Percentiles rank a stretch among this genome's conserved stretches.
These are phyloP conservation scores for Collybia sordida DNA, from an alignment of 768 basidiomycete species.

Conservation along the genomic window DNA sequence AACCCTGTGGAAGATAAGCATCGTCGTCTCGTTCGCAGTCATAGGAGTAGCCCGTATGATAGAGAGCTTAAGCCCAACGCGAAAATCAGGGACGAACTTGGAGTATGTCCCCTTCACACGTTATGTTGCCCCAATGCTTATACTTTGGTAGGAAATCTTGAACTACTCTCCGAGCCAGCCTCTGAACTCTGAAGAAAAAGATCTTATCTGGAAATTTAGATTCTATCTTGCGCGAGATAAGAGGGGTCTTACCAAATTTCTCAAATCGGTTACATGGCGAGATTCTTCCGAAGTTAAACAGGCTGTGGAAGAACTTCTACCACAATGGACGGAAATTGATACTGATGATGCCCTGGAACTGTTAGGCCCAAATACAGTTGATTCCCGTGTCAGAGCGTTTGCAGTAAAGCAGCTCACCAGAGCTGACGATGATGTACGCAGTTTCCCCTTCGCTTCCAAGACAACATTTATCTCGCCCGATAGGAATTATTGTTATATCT, in stretches of 20 bases:
- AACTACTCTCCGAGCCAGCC: conserved; percentile 88
- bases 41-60: conserved; percentile 92
- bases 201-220: conserved; percentile 98
- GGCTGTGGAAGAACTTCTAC: conserved; percentile 92
- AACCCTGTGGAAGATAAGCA: conserved; percentile 99
- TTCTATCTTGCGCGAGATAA: conserved; percentile 94
- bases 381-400: conserved; percentile 90
- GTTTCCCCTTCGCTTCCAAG: not conserved
- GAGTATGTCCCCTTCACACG: conserved; percentile 46
- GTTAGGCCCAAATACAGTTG: conserved; percentile 85
- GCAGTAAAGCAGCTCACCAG: conserved; percentile 88
- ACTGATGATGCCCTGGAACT: conserved; percentile 96
- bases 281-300: conserved; percentile 97
- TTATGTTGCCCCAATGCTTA: not conserved
- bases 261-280: conserved; percentile 97
- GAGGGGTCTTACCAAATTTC: conserved; percentile 93
- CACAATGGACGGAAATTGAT: conserved; percentile 96
- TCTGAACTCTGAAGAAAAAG: conserved; percentile 90
- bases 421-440: conserved; percentile 90
- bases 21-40: conserved; percentile 89
- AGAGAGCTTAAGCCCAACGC: conserved; percentile 96
- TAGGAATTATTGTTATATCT: conserved; percentile 93
- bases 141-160: conserved; percentile 68
- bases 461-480: conserved; percentile 3
- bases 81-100: conserved; percentile 90